Conservation (phyloP, 768 basidiomycete species). For the Rhodosporidiobolus odoratus region DNA sequence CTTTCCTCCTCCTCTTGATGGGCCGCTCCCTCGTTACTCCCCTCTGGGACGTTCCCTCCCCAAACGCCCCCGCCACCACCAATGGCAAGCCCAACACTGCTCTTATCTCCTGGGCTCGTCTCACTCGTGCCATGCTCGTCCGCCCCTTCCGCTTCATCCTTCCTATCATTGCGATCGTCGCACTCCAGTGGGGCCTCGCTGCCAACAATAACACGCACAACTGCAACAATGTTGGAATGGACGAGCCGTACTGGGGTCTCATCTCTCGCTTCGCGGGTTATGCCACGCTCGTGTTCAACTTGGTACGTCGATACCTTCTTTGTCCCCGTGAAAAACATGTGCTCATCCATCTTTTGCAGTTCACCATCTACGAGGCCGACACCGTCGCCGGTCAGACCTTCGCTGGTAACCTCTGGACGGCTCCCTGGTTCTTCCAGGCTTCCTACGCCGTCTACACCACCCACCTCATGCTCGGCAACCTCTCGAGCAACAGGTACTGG, state of each 20-base stretch:
- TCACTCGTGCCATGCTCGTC: slow-evolving; percentile 43
- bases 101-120: slow-evolving; percentile 42
- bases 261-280: slow-evolving; percentile 41
- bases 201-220: slow-evolving; percentile 38
- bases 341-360: slow-evolving; percentile 24
- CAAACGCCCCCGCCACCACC: neutral
- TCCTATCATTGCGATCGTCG: slow-evolving; percentile 42
- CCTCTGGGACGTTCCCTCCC: slow-evolving; percentile 42
- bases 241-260: slow-evolving; percentile 43
- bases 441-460: slow-evolving; percentile 41
- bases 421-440: slow-evolving; percentile 44
- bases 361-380: slow-evolving; percentile 41
- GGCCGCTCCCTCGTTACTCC: slow-evolving; percentile 43
- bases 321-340: neutral
- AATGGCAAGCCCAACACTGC: slow-evolving; percentile 36
- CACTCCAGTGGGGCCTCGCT: slow-evolving; percentile 43
- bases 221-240: slow-evolving; percentile 43
- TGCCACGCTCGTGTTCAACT: slow-evolving; percentile 42
- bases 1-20: slow-evolving; percentile 42
- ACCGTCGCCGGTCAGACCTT: slow-evolving; percentile 42
- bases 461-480: slow-evolving; percentile 45
- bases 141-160: slow-evolving; percentile 45
- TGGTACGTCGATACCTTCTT: slow-evolving; percentile 20
- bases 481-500: slow-evolving; percentile 44
- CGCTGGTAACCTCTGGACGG: slow-evolving; percentile 44